Conservation (phyloP, 2,329 filamentous ascomycete genomes). For the Atkinsonella texensis region DNA sequence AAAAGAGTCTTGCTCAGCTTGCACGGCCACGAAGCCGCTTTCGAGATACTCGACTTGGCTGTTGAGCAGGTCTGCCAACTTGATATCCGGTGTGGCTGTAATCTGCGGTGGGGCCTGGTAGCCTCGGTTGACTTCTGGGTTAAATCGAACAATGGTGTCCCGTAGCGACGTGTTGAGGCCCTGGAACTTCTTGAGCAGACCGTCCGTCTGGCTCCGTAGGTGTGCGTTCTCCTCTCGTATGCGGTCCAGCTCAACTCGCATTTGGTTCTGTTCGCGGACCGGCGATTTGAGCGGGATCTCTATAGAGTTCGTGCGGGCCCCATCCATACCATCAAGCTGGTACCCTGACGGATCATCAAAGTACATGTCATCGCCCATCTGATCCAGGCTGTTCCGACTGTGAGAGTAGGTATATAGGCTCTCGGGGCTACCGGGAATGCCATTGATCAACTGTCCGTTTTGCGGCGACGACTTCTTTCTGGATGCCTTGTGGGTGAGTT, state of each 20-base stretch:
- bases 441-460: slow-evolving; percentile 32
- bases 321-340: slow-evolving; percentile 51
- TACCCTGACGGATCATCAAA: slow-evolving; percentile 74
- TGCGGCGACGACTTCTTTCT: slow-evolving; percentile 39
- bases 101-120: slow-evolving; percentile 32
- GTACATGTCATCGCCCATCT: slow-evolving; percentile 42
- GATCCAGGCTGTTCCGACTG: slow-evolving; percentile 45
- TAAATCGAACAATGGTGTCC: slow-evolving; percentile 51
- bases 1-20: slow-evolving; percentile 40
- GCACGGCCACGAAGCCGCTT: slow-evolving; percentile 48
- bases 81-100: slow-evolving; percentile 15
- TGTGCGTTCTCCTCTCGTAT: slow-evolving; percentile 33
- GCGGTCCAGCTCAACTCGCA: slow-evolving; percentile 35
- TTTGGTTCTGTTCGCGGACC: slow-evolving; percentile 39
- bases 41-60: slow-evolving; percentile 61
- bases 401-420: slow-evolving; percentile 61
- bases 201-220: slow-evolving; percentile 21
- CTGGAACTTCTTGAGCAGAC: slow-evolving; percentile 43
- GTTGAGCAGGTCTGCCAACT: slow-evolving; percentile 35
- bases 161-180: slow-evolving; percentile 55
- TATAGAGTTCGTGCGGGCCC: slow-evolving; percentile 31
- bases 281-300: slow-evolving; percentile 48
- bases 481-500: slow-evolving; percentile 74
- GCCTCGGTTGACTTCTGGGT: slow-evolving; percentile 40
- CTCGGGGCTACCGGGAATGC: slow-evolving; percentile 63